Base-by-base conservation (phyloP, 1,284 basidiomycete species). In the Schizophyllum amplum region DNA sequence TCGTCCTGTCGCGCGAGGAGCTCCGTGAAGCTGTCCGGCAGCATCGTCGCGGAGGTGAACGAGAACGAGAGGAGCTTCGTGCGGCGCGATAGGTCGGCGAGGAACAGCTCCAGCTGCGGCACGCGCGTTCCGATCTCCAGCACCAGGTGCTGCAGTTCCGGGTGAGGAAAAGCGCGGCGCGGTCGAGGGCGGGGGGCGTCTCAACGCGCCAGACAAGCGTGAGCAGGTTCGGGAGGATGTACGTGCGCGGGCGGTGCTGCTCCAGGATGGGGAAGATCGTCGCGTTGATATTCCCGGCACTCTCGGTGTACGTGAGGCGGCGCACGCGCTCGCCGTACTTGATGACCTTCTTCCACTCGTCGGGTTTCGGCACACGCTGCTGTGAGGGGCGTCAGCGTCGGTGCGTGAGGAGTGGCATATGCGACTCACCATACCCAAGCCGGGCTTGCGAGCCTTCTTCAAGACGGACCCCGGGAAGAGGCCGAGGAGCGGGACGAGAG, bases 141-240 rank as follows among this genome's bases (percentile, higher is more conserved):
- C 54, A 78, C 75, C 60, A 90, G 68, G 55, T 68, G 72, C 63
- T 82, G 77, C 54, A 90, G 68, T 51, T 77, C 75, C 13, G 86
- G 78, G 56, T 80, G 57, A 90, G 68, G 75, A 89, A 90, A 57
- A 83, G 74, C 42, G 71, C 68, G 65, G 79, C 81, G 56, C 82
- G 78, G 57, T 86, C 82, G 59, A 90, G 73, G 55, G 80, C 85
- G 42, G 78, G 77, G 24, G 80, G 65, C 5, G 81, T 83, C 63
- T 86, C 85, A 48, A 78, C 83, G 64, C 81, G 85, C 87, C 87
- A 90, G 47, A 78, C 77, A 62, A 90, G 74, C 55, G 82, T 77
- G 57, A 78, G 78, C 57, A 90, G 78, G 68, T 82, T 77, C 23
- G 88, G 87, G 55, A 90, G 76, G 51, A 90, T 78, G 67, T 81